Conservation (phyloP, 1,139 yeast genomes). For the Geotrichum phurueaensis region DNA sequence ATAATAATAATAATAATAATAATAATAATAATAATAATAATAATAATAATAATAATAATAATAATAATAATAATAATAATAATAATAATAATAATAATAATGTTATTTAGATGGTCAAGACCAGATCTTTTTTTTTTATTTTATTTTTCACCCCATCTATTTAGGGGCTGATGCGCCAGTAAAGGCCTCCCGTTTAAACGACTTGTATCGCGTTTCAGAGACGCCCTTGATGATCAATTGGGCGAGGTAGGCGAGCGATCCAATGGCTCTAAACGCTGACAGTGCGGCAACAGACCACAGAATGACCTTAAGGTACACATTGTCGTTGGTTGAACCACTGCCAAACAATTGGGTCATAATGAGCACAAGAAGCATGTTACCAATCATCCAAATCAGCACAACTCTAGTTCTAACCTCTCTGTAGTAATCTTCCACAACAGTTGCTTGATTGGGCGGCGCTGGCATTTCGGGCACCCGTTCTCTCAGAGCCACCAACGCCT, state of each 20-base stretch:
- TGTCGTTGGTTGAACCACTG: conserved; percentile 57
- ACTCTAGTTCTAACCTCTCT: conserved; percentile 91
- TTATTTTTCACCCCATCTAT: too few species aligned
- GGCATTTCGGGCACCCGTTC: conserved; percentile 54
- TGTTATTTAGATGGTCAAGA: neutral
- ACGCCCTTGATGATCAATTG: conserved; percentile 38
- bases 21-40: too few species aligned
- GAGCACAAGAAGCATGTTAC: conserved; percentile 75
- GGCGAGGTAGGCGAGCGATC: conserved; percentile 62
- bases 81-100: neutral
- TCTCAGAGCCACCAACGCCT: conserved; percentile 64
- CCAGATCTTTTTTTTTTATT: neutral
- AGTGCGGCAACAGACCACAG: conserved; percentile 87
- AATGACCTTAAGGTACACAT: conserved; percentile 74
- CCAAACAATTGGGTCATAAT: conserved; percentile 79
- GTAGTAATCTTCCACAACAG: conserved; percentile 56
- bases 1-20: too few species aligned
- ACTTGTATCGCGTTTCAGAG: conserved; percentile 28
- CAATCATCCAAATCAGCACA: conserved; percentile 84
- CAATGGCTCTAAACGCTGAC: conserved; percentile 72
- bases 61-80: neutral
- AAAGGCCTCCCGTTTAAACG: conserved; percentile 23
- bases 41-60: too few species aligned
- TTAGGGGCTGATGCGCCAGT: conserved; percentile 21
- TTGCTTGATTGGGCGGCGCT: conserved; percentile 1